Evolutionary conservation across 495 filamentous ascomycete species (phyloP).

Genomic region (Tuber aestivum): DNA sequence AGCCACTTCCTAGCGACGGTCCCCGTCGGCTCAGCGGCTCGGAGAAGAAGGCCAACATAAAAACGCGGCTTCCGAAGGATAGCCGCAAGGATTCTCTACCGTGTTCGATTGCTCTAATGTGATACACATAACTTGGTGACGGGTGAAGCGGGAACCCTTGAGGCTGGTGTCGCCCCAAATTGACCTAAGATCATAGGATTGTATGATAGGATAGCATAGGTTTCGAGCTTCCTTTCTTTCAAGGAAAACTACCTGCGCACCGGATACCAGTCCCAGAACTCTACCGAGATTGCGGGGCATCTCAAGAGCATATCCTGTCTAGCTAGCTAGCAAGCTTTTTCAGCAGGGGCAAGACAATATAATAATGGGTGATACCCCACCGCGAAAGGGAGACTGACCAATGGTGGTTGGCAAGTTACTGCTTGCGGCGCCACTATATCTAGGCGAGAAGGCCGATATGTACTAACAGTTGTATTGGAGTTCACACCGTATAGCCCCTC

Average conservation of each 20-base stretch:
- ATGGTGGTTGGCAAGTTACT: too few species aligned
- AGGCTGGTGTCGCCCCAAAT: not conserved
- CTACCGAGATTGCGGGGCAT: not conserved
- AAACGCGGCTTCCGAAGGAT: not conserved
- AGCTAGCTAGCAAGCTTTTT: not conserved
- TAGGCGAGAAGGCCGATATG: not conserved
- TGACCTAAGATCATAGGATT: not conserved
- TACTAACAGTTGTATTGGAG: not conserved
- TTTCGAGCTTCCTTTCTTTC: not conserved
- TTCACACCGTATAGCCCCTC: not conserved
- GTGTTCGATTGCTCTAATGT: not conserved
- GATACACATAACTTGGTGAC: not conserved
- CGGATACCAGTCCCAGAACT: not conserved
- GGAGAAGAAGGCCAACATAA: not conserved
- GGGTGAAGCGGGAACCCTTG: not conserved
- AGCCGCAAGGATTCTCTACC: not conserved
- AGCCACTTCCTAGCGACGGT: not conserved
- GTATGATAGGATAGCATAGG: not conserved
- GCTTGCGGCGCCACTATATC: not conserved
- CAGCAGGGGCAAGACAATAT: not conserved
- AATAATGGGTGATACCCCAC: not conserved
- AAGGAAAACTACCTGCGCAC: not conserved
- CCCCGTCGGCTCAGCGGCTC: not conserved
- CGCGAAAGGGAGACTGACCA: too few species aligned
- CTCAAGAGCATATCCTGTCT: not conserved